Evolutionary conservation across 2,329 filamentous ascomycete genomes (phyloP).

Genomic region (Botrytis deweyae): DNA sequence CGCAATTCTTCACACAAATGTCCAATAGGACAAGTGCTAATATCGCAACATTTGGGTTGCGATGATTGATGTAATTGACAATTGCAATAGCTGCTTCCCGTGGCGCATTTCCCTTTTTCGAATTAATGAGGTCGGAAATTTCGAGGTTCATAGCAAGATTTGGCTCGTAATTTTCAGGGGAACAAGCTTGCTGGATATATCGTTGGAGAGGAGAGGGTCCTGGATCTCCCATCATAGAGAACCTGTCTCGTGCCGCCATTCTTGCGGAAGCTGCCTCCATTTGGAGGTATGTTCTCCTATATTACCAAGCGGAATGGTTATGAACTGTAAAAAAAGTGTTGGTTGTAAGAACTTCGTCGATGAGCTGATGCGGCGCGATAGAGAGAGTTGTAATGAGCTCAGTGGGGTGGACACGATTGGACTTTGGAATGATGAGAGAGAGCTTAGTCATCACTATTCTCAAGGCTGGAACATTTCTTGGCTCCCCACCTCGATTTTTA

Average conservation of each 20-base stretch:
- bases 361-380: slow-evolving; percentile 16
- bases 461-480: slow-evolving; percentile 19
- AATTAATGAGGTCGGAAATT: slow-evolving; percentile 94
- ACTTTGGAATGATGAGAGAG: slow-evolving; percentile 14
- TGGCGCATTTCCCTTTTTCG: slow-evolving; percentile 93
- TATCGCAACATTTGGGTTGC: slow-evolving; percentile 92
- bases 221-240: slow-evolving; percentile 76
- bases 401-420: slow-evolving; percentile 21
- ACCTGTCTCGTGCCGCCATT: slow-evolving; percentile 93
- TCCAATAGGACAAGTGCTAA: slow-evolving; percentile 90
- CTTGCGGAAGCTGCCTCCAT: slow-evolving; percentile 97
- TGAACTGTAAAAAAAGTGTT: background rate
- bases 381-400: slow-evolving; percentile 11
- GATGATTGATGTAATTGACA: slow-evolving; percentile 92
- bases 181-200: slow-evolving; percentile 95
- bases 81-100: slow-evolving; percentile 93
- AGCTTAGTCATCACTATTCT: slow-evolving; percentile 12
- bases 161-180: slow-evolving; percentile 95
- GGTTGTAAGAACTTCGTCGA: background rate
- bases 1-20: slow-evolving; percentile 99
- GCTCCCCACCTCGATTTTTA: slow-evolving; percentile 9
- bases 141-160: slow-evolving; percentile 96
- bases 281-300: slow-evolving; percentile 31
- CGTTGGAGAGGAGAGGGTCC: slow-evolving; percentile 85
- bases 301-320: slow-evolving; percentile 24